Evolutionary conservation across 345 rosid genomes (phyloP).

Genomic region (Mercurialis annua): DNA sequence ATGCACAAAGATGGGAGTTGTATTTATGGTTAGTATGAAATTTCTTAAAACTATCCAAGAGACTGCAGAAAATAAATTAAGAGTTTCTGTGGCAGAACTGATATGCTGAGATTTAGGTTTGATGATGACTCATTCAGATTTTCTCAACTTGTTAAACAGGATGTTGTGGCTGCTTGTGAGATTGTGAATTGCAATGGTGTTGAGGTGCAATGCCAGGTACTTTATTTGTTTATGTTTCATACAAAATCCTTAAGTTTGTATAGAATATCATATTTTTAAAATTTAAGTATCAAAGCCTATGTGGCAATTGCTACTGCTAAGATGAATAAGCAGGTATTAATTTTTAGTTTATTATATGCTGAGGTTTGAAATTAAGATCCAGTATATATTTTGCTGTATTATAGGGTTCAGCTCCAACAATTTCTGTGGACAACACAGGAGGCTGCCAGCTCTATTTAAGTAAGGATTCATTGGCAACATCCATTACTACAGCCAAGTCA

Average conservation of each 20-base stretch:
- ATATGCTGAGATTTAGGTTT: slow-evolving; percentile 1
- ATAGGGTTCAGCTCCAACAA: slow-evolving; percentile 92
- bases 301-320: background rate
- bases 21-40: slow-evolving; percentile 65
- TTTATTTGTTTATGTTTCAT: background rate
- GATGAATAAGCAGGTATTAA: background rate
- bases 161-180: slow-evolving; percentile 99
- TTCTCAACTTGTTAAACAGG: slow-evolving; percentile 42
- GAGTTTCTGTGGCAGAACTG: background rate
- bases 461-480: slow-evolving; percentile 65
- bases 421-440: slow-evolving; percentile 86
- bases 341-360: slow-evolving; percentile 11
- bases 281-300: slow-evolving; percentile 8
- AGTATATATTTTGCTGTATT: slow-evolving; percentile 21
- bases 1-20: slow-evolving; percentile 90
- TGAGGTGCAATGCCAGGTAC: slow-evolving; percentile 99
- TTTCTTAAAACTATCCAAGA: background rate
- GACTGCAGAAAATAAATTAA: background rate
- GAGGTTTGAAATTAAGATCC: slow-evolving; percentile 7
- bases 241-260: background rate
- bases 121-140: slow-evolving; percentile 15
- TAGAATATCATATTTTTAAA: background rate
- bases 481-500: slow-evolving; percentile 92
- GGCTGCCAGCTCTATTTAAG: slow-evolving; percentile 87
- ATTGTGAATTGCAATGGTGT: slow-evolving; percentile 87